phyloP scores from a whole-genome alignment of 78 protist genomes.

The Chrysochromulina parva region DNA sequence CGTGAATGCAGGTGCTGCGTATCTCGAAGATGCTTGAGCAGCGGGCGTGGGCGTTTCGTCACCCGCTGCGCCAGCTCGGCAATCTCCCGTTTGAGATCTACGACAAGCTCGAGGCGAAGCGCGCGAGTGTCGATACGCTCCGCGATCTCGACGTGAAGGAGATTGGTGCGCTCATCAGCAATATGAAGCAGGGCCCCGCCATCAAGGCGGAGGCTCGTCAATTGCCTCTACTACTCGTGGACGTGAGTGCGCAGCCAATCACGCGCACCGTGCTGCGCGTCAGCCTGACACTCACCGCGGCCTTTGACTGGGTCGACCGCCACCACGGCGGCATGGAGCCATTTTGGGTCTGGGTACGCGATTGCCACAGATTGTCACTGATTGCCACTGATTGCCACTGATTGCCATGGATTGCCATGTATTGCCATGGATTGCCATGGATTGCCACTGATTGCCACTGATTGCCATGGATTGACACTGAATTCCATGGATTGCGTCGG shows the following conservation, averaged over 20 bases:
- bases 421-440: no score
- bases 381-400: no score
- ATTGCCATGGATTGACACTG: no score
- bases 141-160: slow-evolving; percentile 79
- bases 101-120: slow-evolving; percentile 58
- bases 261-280: slow-evolving; percentile 89
- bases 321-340: slow-evolving; percentile 63
- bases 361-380: no score
- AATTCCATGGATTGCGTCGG: no score
- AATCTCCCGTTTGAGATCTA: slow-evolving; percentile 37
- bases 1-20: neutral
- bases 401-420: no score
- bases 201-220: slow-evolving; percentile 46
- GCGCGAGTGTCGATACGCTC: slow-evolving; percentile 56
- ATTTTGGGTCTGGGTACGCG: slow-evolving; percentile 63
- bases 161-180: slow-evolving; percentile 70
- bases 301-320: slow-evolving; percentile 37
- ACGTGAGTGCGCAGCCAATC: slow-evolving; percentile 80
- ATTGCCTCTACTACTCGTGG: slow-evolving; percentile 81
- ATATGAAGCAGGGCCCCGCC: slow-evolving; percentile 46
- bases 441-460: no score
- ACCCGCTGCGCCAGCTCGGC: slow-evolving; percentile 86
- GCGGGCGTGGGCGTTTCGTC: slow-evolving; percentile 76
- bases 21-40: slow-evolving; percentile 67
- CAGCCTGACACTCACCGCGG: slow-evolving; percentile 57